A percentile compares a stretch with the other conserved stretches of the same genome.
Conservation (phyloP, 768 basidiomycete species). For the Tephrocybe sp. region DNA sequence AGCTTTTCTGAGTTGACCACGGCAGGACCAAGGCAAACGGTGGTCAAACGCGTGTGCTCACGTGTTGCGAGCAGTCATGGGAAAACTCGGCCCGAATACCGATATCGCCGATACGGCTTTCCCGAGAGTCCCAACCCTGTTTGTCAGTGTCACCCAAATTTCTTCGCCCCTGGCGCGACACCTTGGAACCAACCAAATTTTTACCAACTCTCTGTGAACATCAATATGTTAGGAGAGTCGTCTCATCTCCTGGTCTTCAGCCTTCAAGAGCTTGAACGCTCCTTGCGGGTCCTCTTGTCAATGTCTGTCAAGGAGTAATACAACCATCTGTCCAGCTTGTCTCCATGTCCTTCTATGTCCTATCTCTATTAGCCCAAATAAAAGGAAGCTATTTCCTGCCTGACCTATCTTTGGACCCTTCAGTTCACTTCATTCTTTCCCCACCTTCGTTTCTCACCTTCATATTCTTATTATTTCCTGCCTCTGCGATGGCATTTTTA, state of each 20-base stretch:
- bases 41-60: too few species aligned
- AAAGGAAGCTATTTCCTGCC: neutral
- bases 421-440: neutral
- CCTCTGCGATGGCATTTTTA: constrained; percentile 14
- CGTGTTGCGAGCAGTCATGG: neutral
- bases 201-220: too few species aligned
- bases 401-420: neutral
- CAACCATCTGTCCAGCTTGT: constrained; percentile 7
- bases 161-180: too few species aligned
- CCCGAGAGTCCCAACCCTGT: too few species aligned
- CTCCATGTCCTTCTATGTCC: neutral
- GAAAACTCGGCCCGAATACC: neutral
- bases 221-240: neutral
- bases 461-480: too few species aligned
- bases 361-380: neutral
- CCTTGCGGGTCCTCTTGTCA: neutral
- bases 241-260: neutral
- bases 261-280: too few species aligned
- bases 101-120: neutral
- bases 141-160: too few species aligned
- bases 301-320: constrained; percentile 2
- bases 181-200: too few species aligned
- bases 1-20: neutral
- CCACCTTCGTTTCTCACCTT: neutral
- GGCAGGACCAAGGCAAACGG: neutral